Conservation (phyloP, 768 basidiomycete genomes). For the Roridomyces roridus region DNA sequence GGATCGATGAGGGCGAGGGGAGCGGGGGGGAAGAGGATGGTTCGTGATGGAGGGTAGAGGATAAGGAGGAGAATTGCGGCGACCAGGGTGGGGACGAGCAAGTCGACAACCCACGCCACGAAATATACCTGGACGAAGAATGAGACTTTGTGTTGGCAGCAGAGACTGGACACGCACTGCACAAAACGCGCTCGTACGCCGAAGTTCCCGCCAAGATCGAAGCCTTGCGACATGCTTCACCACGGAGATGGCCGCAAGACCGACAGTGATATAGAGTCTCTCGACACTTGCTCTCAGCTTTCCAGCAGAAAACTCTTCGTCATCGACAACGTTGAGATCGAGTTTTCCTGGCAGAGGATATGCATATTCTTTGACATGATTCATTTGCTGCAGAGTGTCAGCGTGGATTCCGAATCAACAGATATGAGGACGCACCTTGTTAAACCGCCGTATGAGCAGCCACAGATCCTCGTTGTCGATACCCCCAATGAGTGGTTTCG, state of each 20-base stretch:
- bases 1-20: slow-evolving; percentile 37
- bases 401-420: background rate
- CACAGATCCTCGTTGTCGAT: slow-evolving; percentile 47
- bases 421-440: slow-evolving; percentile 41
- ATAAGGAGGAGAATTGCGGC: slow-evolving; percentile 40
- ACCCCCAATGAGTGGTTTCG: slow-evolving; percentile 36
- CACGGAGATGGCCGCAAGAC: slow-evolving; percentile 28
- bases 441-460: slow-evolving; percentile 44
- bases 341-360: slow-evolving; percentile 35
- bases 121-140: slow-evolving; percentile 32
- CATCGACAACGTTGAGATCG: slow-evolving; percentile 43
- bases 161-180: slow-evolving; percentile 22
- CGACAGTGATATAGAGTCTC: slow-evolving; percentile 45
- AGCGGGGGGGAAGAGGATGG: slow-evolving; percentile 42
- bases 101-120: slow-evolving; percentile 42
- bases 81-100: slow-evolving; percentile 41
- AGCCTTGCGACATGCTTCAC: slow-evolving; percentile 44
- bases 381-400: slow-evolving; percentile 39
- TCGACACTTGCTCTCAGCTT: slow-evolving; percentile 48
- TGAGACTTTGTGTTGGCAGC: slow-evolving; percentile 6
- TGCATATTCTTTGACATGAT: slow-evolving; percentile 40
- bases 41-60: slow-evolving; percentile 40
- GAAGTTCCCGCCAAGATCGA: slow-evolving; percentile 47
- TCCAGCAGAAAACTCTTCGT: slow-evolving; percentile 50
- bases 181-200: slow-evolving; percentile 34